A percentile compares a stretch with the other conserved stretches of the same genome.
Evolutionary conservation across 306 rosid genomes (phyloP).

Genomic region (Citrullus mucosospermus): DNA sequence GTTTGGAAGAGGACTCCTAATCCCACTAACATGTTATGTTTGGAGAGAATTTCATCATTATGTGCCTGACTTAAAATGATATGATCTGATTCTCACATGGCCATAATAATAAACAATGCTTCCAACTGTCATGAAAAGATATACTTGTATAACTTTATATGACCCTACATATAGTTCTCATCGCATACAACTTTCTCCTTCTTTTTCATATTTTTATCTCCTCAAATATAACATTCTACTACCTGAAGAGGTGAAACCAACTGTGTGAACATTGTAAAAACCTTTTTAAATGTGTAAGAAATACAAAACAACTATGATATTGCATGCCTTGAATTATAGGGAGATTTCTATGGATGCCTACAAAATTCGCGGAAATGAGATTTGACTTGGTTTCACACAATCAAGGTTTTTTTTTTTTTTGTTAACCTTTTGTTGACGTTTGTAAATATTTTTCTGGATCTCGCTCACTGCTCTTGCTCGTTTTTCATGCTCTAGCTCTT

Average conservation of each 20-base stretch:
- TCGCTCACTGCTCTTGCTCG: too few species aligned
- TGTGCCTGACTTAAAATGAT: background rate
- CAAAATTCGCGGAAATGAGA: too few species aligned
- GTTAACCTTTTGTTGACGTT: too few species aligned
- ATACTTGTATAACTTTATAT: background rate
- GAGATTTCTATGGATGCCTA: background rate
- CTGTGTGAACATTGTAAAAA: background rate
- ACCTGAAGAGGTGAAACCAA: background rate
- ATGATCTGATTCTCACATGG: background rate
- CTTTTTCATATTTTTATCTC: background rate
- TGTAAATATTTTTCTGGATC: too few species aligned
- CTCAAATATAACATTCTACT: background rate
- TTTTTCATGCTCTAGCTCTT: too few species aligned
- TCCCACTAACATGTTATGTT: background rate
- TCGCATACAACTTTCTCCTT: background rate
- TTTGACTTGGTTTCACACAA: too few species aligned
- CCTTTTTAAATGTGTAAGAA: background rate
- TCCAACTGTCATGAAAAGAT: background rate
- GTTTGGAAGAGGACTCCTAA: background rate
- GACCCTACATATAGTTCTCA: background rate
- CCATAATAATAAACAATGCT: background rate
- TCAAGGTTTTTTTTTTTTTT: too few species aligned
- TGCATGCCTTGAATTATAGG: background rate
- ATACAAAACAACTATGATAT: background rate
- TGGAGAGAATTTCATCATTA: background rate